Percentiles rank a stretch among this genome's conserved stretches.
Evolutionary conservation across 2,329 filamentous ascomycete genomes (phyloP).

Genomic region (Penicillium sp.): DNA sequence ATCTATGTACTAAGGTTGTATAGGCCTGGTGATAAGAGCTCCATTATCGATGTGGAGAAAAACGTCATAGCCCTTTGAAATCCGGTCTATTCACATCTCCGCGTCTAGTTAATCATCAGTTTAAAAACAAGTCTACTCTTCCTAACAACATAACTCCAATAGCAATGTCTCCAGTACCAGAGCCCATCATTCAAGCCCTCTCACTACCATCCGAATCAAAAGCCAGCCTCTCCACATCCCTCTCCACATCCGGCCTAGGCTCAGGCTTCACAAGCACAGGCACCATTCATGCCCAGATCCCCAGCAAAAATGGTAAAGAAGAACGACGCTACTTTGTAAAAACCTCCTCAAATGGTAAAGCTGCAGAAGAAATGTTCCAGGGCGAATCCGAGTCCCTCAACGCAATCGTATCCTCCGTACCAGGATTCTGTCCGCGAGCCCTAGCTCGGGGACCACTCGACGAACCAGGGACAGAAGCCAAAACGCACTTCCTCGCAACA

Average conservation of each 20-base stretch:
- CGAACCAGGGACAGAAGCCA: constrained; percentile 40
- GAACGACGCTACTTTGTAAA: constrained; percentile 44
- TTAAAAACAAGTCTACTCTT: background rate
- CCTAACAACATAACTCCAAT: background rate
- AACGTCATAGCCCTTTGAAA: constrained; percentile 1
- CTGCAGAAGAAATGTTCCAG: constrained; percentile 45
- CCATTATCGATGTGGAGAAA: background rate
- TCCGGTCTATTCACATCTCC: background rate
- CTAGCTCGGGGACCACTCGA: constrained; percentile 67
- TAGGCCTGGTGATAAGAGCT: background rate
- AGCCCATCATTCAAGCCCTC: constrained; percentile 40
- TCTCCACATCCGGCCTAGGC: constrained; percentile 41
- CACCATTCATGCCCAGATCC: constrained; percentile 37
- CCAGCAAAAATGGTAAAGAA: constrained; percentile 23
- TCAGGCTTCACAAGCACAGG: constrained; percentile 49
- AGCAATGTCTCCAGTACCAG: constrained; percentile 34
- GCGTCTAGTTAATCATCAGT: background rate
- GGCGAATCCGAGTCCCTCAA: constrained; percentile 84
- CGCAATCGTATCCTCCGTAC: constrained; percentile 70
- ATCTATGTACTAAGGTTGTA: too few relatives aligned
- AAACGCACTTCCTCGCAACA: constrained; percentile 60
- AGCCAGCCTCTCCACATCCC: constrained; percentile 37
- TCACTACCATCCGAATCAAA: constrained; percentile 36
- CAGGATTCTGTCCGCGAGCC: constrained; percentile 72
- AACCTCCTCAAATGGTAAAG: constrained; percentile 33